A percentile compares a stretch with the other conserved stretches of the same genome.
Conservation (phyloP, 495 filamentous ascomycete genomes). For the Penicillium bovifimosum region DNA sequence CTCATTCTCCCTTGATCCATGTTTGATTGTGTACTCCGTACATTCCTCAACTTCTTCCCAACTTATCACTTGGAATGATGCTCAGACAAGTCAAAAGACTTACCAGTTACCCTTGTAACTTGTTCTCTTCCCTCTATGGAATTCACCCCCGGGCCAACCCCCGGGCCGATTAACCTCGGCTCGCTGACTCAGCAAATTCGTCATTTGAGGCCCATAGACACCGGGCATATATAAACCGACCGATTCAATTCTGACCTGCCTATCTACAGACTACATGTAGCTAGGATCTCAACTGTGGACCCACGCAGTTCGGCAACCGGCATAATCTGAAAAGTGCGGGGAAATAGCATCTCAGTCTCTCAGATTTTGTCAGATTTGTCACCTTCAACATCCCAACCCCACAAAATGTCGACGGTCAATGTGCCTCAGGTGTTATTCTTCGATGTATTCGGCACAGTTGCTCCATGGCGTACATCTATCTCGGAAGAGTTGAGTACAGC, state of each 20-base stretch:
- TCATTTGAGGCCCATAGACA: background rate
- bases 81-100: background rate
- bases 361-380: too few species aligned
- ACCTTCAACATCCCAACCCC: background rate
- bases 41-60: background rate
- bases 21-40: too few species aligned
- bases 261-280: background rate
- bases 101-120: background rate
- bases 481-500: conserved; percentile 42
- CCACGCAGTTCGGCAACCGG: background rate
- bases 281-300: background rate
- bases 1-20: too few species aligned
- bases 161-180: background rate
- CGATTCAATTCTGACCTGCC: background rate
- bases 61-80: background rate
- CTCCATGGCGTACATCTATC: conserved; percentile 64
- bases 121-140: background rate
- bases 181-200: background rate
- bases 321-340: background rate
- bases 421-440: conserved; percentile 50
- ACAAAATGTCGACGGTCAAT: conserved; percentile 26
- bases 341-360: background rate
- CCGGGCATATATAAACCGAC: background rate
- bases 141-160: background rate
- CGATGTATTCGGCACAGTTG: conserved; percentile 71